Conservation (phyloP, 768 basidiomycete genomes). For the Trametes sanguinea region DNA sequence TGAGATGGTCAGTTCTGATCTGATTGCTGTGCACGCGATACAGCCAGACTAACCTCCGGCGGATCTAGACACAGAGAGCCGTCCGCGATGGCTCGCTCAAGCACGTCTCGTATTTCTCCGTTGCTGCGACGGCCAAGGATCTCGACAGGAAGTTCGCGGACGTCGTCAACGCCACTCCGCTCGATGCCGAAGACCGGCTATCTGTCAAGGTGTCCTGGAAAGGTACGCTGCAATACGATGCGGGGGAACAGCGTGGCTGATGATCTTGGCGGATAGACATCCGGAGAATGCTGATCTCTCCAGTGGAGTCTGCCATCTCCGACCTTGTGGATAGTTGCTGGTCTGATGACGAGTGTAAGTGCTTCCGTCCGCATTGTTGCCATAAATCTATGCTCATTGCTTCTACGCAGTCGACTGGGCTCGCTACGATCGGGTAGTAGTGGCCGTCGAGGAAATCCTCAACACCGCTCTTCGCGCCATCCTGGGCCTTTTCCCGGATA, state of each 20-base stretch:
- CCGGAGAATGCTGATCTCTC: slow-evolving; percentile 22
- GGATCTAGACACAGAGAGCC: slow-evolving; percentile 50
- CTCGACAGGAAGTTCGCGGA: slow-evolving; percentile 57
- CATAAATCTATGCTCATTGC: neutral
- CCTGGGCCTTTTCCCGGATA: slow-evolving; percentile 16
- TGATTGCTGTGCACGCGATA: too few relatives aligned
- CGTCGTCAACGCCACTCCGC: slow-evolving; percentile 40
- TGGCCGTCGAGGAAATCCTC: slow-evolving; percentile 10
- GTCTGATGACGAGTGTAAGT: slow-evolving; percentile 27
- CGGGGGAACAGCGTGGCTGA: neutral
- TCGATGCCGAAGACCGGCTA: slow-evolving; percentile 62
- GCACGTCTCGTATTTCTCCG: slow-evolving; percentile 46
- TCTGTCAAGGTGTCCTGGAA: slow-evolving; percentile 48
- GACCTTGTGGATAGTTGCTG: slow-evolving; percentile 33
- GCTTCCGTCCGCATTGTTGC: neutral
- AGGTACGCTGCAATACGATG: slow-evolving; percentile 38
- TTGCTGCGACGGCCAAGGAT: slow-evolving; percentile 55
- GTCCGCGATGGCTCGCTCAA: slow-evolving; percentile 44
- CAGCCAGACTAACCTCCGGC: neutral
- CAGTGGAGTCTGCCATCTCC: slow-evolving; percentile 22
- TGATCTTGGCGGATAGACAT: slow-evolving; percentile 15
- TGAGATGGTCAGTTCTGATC: slow-evolving; percentile 52
- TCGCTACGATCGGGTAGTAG: slow-evolving; percentile 24
- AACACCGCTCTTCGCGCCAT: slow-evolving; percentile 9
- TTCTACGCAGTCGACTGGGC: slow-evolving; percentile 29